Evolutionary conservation across 768 basidiomycete genomes (phyloP).

Genomic region (Suillus fuscotomentosus): DNA sequence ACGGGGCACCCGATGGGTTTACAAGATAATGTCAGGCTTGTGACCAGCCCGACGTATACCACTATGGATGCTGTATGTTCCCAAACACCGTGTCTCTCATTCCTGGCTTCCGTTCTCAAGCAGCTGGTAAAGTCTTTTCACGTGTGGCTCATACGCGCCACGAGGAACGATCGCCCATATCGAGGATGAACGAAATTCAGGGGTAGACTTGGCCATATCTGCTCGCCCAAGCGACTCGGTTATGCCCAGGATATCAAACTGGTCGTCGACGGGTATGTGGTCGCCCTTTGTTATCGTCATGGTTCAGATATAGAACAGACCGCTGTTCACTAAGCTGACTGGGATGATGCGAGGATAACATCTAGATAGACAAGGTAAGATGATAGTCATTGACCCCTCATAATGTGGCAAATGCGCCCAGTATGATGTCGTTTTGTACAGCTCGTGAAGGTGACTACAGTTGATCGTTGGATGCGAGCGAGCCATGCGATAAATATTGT

Average conservation of each 20-base stretch:
- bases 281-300: conserved; percentile 22
- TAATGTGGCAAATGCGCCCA: neutral
- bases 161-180: too few relatives aligned
- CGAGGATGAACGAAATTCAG: neutral
- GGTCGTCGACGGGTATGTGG: conserved; percentile 25
- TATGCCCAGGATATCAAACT: conserved; percentile 18
- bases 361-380: conserved; percentile 11
- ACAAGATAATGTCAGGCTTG: too few relatives aligned
- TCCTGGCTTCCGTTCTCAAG: neutral
- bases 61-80: too few relatives aligned
- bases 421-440: too few relatives aligned
- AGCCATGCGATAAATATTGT: neutral
- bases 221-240: neutral
- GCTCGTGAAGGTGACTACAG: neutral
- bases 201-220: neutral
- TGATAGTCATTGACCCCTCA: neutral
- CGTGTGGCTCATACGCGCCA: too few relatives aligned
- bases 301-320: conserved; percentile 16
- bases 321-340: neutral
- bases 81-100: neutral
- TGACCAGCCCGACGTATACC: too few relatives aligned
- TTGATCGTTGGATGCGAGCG: neutral
- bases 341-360: neutral
- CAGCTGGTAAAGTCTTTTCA: neutral
- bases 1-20: too few relatives aligned